Conservation (phyloP, 1,139 yeast genomes). For the Suhomyces bolitotheri region DNA sequence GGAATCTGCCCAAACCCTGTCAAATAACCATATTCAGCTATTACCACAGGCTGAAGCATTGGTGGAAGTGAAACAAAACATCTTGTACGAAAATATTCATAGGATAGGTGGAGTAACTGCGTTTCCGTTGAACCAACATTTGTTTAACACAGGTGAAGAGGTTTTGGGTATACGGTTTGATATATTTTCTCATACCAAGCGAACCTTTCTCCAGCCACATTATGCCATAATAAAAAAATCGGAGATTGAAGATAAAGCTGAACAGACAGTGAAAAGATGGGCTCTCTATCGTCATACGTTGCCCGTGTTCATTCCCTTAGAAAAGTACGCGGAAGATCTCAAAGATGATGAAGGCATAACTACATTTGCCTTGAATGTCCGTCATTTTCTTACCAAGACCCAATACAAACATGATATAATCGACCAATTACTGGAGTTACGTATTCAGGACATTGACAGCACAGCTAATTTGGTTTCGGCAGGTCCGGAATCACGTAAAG, state of each 20-base stretch:
- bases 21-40: neutral
- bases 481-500: neutral
- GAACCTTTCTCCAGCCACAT: slow-evolving; percentile 33
- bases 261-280: slow-evolving; percentile 24
- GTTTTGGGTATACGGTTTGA: slow-evolving; percentile 43
- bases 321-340: slow-evolving; percentile 11
- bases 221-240: slow-evolving; percentile 36
- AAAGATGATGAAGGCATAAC: slow-evolving; percentile 10
- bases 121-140: slow-evolving; percentile 36
- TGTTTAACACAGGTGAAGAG: slow-evolving; percentile 25
- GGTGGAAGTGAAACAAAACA: slow-evolving; percentile 31
- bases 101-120: slow-evolving; percentile 45
- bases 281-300: slow-evolving; percentile 38
- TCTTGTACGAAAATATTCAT: slow-evolving; percentile 39
- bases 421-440: slow-evolving; percentile 19
- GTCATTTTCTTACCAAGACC: slow-evolving; percentile 22
- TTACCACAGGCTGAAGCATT: slow-evolving; percentile 9
- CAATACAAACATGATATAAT: slow-evolving; percentile 38
- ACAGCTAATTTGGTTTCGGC: neutral
- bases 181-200: slow-evolving; percentile 22
- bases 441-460: slow-evolving; percentile 11
- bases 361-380: slow-evolving; percentile 20
- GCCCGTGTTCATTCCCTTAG: slow-evolving; percentile 33
- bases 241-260: slow-evolving; percentile 14
- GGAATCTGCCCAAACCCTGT: neutral